phyloP scores from a whole-genome alignment of 176 grass and related monocot genomes.

The Paspalum notatum region DNA sequence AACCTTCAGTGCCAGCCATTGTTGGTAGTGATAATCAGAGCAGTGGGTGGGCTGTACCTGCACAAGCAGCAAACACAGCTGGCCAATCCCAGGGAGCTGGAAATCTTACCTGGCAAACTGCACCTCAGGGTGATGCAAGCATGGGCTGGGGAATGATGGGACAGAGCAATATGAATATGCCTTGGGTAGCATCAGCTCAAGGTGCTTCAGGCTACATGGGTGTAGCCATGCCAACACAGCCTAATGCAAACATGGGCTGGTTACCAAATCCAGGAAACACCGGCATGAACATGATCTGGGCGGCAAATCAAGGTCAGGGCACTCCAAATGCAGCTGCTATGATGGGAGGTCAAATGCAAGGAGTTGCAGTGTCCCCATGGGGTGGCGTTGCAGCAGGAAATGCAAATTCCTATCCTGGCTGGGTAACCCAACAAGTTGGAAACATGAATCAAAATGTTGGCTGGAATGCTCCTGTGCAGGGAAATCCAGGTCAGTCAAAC shows the following conservation, averaged over 20 bases:
- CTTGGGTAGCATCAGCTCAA: slow-evolving; percentile 62
- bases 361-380: slow-evolving; percentile 64
- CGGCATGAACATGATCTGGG: slow-evolving; percentile 68
- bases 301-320: slow-evolving; percentile 41
- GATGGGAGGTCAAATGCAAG: slow-evolving; percentile 67
- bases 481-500: slow-evolving; percentile 64
- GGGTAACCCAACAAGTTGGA: slow-evolving; percentile 58
- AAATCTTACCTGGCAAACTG: slow-evolving; percentile 59
- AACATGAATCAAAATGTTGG: slow-evolving; percentile 55
- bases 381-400: slow-evolving; percentile 56
- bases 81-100: slow-evolving; percentile 53
- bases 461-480: slow-evolving; percentile 59
- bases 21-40: slow-evolving; percentile 52
- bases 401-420: slow-evolving; percentile 66
- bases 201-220: slow-evolving; percentile 71
- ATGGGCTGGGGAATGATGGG: slow-evolving; percentile 59
- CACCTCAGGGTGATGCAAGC: slow-evolving; percentile 65
- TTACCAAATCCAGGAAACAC: slow-evolving; percentile 66
- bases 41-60: slow-evolving; percentile 43
- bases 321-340: slow-evolving; percentile 55
- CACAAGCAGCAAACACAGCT: slow-evolving; percentile 59
- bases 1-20: slow-evolving; percentile 19
- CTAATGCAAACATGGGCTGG: slow-evolving; percentile 73
- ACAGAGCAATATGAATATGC: slow-evolving; percentile 65
- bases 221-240: slow-evolving; percentile 49